A percentile compares a stretch with the other conserved stretches of the same genome.
Evolutionary conservation across 2,329 filamentous ascomycete species (phyloP).

Genomic region (Ascomycota sp.): DNA sequence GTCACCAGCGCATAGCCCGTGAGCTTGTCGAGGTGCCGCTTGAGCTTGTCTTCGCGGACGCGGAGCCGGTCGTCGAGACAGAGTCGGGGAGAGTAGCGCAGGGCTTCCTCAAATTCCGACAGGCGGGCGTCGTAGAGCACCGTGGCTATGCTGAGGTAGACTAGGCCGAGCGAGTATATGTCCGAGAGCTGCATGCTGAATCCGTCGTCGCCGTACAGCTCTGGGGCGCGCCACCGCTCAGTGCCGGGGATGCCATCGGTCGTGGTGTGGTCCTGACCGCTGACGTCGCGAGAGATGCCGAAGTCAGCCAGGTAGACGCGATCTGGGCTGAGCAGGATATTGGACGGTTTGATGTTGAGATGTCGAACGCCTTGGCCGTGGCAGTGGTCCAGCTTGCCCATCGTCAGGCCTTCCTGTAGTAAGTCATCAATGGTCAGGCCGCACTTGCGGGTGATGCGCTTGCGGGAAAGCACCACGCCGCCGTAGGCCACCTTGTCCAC

Average conservation of each 20-base stretch:
- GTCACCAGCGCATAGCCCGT: constrained; percentile 13
- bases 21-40: constrained; percentile 13
- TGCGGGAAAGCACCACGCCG: constrained; percentile 22
- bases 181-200: constrained; percentile 26
- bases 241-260: constrained; percentile 21
- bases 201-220: constrained; percentile 16
- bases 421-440: constrained; percentile 19
- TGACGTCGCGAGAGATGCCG: constrained; percentile 26
- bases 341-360: constrained; percentile 26
- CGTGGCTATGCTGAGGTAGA: constrained; percentile 23
- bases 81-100: constrained; percentile 10
- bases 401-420: constrained; percentile 23
- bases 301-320: constrained; percentile 28
- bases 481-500: constrained; percentile 22
- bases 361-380: constrained; percentile 22
- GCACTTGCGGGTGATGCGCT: constrained; percentile 18
- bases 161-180: constrained; percentile 25
- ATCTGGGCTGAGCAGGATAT: constrained; percentile 23
- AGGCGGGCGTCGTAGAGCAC: constrained; percentile 20
- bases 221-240: constrained; percentile 23
- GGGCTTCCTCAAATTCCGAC: constrained; percentile 17
- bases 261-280: constrained; percentile 21
- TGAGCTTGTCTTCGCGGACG: constrained; percentile 14
- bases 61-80: constrained; percentile 13
- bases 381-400: constrained; percentile 24